Conservation (phyloP, 305 asterid species). For the Fraxinus xanthoxyloides region DNA sequence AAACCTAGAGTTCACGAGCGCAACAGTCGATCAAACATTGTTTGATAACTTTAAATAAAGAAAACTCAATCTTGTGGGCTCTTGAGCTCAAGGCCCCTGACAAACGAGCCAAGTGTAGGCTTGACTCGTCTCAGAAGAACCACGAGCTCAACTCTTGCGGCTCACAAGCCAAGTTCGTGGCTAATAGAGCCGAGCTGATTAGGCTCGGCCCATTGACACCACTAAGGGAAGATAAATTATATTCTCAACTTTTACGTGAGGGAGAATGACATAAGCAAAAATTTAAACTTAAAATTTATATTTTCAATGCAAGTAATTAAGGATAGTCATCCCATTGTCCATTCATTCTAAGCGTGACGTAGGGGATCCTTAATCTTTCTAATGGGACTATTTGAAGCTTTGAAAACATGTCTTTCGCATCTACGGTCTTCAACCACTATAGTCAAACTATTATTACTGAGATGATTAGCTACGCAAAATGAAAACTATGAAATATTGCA, state of each 20-base stretch:
- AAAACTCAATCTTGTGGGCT: too few species aligned
- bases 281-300: neutral
- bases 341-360: neutral
- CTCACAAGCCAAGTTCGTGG: too few species aligned
- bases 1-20: too few species aligned
- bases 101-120: too few species aligned
- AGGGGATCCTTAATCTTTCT: neutral
- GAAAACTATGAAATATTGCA: neutral
- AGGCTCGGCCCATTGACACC: too few species aligned
- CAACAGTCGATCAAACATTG: too few species aligned
- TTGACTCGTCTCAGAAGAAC: too few species aligned
- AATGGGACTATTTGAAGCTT: neutral
- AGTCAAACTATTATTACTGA: neutral
- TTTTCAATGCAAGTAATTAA: neutral
- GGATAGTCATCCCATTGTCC: neutral
- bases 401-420: neutral
- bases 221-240: neutral
- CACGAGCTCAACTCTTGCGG: too few species aligned
- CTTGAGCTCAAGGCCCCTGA: too few species aligned
- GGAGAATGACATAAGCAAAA: neutral
- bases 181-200: too few species aligned
- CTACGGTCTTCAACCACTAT: neutral
- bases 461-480: neutral
- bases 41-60: too few species aligned
- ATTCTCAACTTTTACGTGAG: neutral